phyloP scores from a whole-genome alignment of 805 yeast genomes.

The Wickerhamiella hasegawae region DNA sequence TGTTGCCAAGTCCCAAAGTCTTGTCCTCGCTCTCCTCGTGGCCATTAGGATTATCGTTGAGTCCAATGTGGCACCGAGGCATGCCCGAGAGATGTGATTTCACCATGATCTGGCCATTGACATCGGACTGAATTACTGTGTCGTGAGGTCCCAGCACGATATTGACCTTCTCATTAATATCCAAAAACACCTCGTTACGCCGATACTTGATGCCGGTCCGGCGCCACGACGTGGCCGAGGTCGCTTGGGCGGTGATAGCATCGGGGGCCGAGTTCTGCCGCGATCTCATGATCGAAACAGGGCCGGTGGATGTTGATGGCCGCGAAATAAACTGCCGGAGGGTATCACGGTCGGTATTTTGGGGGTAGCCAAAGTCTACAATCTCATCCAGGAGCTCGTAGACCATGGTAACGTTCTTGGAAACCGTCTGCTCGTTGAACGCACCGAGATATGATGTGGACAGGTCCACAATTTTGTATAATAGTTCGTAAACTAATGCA shows the following conservation, averaged over 20 bases:
- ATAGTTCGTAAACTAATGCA: constrained; percentile 59
- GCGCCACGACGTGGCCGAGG: constrained; percentile 51
- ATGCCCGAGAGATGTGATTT: constrained; percentile 62
- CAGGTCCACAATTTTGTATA: constrained; percentile 43
- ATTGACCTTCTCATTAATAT: constrained; percentile 60
- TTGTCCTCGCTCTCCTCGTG: constrained; percentile 10
- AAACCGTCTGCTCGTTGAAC: constrained; percentile 35
- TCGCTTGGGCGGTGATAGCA: constrained; percentile 21
- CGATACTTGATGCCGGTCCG: constrained; percentile 54
- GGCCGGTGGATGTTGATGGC: not conserved
- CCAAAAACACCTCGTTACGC: constrained; percentile 63
- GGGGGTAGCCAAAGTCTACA: constrained; percentile 66
- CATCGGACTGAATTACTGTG: constrained; percentile 47
- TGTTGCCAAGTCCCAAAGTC: constrained; percentile 19
- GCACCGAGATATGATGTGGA: constrained; percentile 30
- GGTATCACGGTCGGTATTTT: constrained; percentile 36
- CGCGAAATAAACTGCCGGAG: constrained; percentile 26
- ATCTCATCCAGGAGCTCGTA: constrained; percentile 69
- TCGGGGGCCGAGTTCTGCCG: not conserved
- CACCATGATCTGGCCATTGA: constrained; percentile 61
- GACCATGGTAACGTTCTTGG: constrained; percentile 48
- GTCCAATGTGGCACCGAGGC: constrained; percentile 71
- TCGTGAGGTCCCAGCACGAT: constrained; percentile 47
- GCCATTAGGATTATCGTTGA: constrained; percentile 32
- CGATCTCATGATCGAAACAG: not conserved